A percentile compares a stretch with the other conserved stretches of the same genome.
Conservation (phyloP, 2,329 filamentous ascomycete genomes). For the Paraconiothyrium sp. region DNA sequence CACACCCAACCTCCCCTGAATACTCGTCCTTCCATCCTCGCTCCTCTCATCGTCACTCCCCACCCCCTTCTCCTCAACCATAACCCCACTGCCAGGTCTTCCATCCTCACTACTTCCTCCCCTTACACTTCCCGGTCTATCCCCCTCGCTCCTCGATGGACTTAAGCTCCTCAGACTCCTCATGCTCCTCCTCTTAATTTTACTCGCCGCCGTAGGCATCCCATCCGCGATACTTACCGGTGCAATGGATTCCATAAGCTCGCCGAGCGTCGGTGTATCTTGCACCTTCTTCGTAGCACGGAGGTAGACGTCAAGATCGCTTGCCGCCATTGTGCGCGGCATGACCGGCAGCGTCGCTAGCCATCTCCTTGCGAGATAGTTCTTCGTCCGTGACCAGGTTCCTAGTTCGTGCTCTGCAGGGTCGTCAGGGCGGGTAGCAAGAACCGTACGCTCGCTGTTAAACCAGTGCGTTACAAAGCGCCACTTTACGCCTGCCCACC, state of each 20-base stretch:
- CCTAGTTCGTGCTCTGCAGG: slow-evolving; percentile 52
- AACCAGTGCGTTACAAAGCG: slow-evolving; percentile 59
- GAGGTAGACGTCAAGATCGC: neutral
- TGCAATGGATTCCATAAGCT: slow-evolving; percentile 46
- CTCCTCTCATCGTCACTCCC: slow-evolving; percentile 48
- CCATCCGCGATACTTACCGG: slow-evolving; percentile 49
- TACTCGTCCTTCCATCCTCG: slow-evolving; percentile 32
- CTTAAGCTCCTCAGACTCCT: slow-evolving; percentile 44
- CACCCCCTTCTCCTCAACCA: slow-evolving; percentile 52
- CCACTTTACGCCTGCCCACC: slow-evolving; percentile 58
- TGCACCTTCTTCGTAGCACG: slow-evolving; percentile 8
- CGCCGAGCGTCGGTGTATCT: slow-evolving; percentile 40
- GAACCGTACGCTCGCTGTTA: slow-evolving; percentile 52
- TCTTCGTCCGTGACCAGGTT: slow-evolving; percentile 50
- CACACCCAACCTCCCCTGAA: slow-evolving; percentile 29
- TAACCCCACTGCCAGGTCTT: slow-evolving; percentile 47
- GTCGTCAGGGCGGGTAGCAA: slow-evolving; percentile 38
- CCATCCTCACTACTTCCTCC: slow-evolving; percentile 28
- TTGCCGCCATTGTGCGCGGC: slow-evolving; percentile 12
- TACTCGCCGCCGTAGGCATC: slow-evolving; percentile 46
- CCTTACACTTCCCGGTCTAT: neutral
- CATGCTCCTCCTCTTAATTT: slow-evolving; percentile 29
- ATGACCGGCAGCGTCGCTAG: slow-evolving; percentile 46
- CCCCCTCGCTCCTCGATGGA: slow-evolving; percentile 26
- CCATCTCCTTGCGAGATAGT: slow-evolving; percentile 53